Conservation (phyloP, 805 yeast genomes). For the Saccharomyces paradoxus region DNA sequence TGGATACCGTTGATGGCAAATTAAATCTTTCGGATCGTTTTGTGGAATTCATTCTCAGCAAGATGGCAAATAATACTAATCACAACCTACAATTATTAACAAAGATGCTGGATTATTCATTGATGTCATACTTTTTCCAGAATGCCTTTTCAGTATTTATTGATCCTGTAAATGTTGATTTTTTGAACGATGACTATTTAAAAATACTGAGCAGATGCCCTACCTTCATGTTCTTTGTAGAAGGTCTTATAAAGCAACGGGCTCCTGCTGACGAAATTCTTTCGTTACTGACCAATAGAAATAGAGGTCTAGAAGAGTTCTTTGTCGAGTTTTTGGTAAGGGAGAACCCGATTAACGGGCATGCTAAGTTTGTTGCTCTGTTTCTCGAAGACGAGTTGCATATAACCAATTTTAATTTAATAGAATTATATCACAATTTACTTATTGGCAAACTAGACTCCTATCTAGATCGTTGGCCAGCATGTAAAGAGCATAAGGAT, state of each 20-base stretch:
- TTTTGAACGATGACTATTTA: constrained; percentile 22
- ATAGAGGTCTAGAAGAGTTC: constrained; percentile 23
- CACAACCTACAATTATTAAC: constrained; percentile 26
- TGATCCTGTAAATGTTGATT: constrained; percentile 28
- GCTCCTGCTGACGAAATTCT: constrained; percentile 24
- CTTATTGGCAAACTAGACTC: constrained; percentile 17
- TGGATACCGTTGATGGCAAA: constrained; percentile 31
- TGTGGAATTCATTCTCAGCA: constrained; percentile 24
- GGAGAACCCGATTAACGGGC: constrained; percentile 30
- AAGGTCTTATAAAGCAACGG: constrained; percentile 21
- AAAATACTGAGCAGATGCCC: constrained; percentile 25
- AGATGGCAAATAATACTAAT: constrained; percentile 28
- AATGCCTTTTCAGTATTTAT: constrained; percentile 31
- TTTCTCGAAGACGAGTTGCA: constrained; percentile 20
- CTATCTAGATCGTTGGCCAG: constrained; percentile 23
- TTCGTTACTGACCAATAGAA: constrained; percentile 18
- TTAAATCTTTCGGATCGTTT: constrained; percentile 26
- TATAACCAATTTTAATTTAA: constrained; percentile 24
- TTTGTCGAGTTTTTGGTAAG: constrained; percentile 29
- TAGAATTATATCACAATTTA: constrained; percentile 26
- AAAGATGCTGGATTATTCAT: constrained; percentile 27
- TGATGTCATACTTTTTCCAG: constrained; percentile 30
- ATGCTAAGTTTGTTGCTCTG: constrained; percentile 21
- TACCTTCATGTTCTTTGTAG: constrained; percentile 30
- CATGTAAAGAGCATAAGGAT: constrained; percentile 12